These are phyloP conservation scores for Labyrinthula sp. DNA, from an alignment of 352 stramenopile species.

Conservation along the genomic window DNA sequence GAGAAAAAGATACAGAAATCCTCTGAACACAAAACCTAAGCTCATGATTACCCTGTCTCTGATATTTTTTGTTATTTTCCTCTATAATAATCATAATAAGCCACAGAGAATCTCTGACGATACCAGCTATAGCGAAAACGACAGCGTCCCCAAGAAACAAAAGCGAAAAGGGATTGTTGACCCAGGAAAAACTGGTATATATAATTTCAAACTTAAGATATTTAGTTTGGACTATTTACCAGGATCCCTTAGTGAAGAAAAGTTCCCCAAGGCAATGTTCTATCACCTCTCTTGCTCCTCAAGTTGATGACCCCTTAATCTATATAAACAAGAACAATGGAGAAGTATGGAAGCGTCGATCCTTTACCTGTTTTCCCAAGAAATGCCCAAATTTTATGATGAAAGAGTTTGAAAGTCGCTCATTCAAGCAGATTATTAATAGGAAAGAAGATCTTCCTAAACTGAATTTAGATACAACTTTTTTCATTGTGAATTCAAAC, in stretches of 20 bases:
- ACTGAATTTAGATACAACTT: constrained; percentile 23
- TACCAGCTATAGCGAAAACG: background rate
- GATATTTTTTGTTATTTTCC: no score
- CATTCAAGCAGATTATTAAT: constrained; percentile 13
- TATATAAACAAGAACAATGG: constrained; percentile 25
- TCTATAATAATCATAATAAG: no score
- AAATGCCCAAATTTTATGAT: constrained; percentile 9
- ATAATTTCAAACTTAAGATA: constrained; percentile 14
- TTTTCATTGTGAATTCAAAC: constrained; percentile 20
- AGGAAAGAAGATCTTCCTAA: constrained; percentile 7
- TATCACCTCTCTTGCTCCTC: constrained; percentile 12
- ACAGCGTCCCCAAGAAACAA: background rate
- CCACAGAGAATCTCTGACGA: no score
- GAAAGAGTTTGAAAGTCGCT: constrained; percentile 20
- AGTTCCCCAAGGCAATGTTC: constrained; percentile 11
- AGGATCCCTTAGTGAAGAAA: constrained; percentile 21
- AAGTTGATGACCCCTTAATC: constrained; percentile 19
- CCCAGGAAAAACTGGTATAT: constrained; percentile 6
- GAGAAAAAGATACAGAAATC: no score
- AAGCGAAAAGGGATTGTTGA: constrained; percentile 10
- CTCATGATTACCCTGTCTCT: no score
- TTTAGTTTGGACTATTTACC: constrained; percentile 12
- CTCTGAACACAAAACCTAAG: no score
- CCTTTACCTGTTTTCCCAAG: constrained; percentile 20
- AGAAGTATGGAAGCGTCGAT: constrained; percentile 18